Conservation (phyloP, 331 rosid genomes). For the Saraca asoca region DNA sequence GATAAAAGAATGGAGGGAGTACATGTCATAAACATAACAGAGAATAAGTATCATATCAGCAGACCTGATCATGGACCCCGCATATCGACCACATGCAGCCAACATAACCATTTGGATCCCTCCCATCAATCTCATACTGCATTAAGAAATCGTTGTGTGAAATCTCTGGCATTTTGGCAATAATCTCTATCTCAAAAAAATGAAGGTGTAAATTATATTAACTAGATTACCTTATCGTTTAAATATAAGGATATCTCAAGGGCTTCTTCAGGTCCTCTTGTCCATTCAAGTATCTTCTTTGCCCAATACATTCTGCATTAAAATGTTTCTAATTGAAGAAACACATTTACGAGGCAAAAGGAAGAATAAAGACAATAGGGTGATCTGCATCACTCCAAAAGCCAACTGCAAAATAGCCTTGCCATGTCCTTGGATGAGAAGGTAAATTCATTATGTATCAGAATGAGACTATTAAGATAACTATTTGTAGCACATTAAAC, state of each 20-base stretch:
- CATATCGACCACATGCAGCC: conserved; percentile 99
- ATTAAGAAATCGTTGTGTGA: conserved; percentile 13
- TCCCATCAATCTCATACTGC: conserved; percentile 92
- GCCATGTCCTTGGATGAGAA: too few species aligned
- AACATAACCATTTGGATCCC: conserved; percentile 86
- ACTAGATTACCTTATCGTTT: conserved; percentile 67
- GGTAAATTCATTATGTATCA: too few species aligned
- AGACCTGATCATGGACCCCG: conserved; percentile 95
- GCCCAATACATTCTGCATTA: conserved; percentile 94
- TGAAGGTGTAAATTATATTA: background rate
- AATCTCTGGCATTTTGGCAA: conserved; percentile 14
- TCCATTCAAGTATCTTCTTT: conserved; percentile 94
- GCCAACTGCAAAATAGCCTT: too few species aligned
- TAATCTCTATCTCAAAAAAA: background rate
- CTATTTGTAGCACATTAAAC: background rate
- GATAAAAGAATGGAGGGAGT: too few species aligned
- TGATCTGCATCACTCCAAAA: too few species aligned
- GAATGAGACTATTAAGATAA: too few species aligned
- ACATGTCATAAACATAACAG: background rate
- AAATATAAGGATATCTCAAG: conserved; percentile 72
- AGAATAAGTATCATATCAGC: conserved; percentile 21
- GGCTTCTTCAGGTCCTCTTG: conserved; percentile 94
- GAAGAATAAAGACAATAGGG: background rate
- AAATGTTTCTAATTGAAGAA: background rate
- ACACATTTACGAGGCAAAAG: too few species aligned